phyloP scores from a whole-genome alignment of 192 early-diverging fungal species.

The Rhizophlyctis rosea region DNA sequence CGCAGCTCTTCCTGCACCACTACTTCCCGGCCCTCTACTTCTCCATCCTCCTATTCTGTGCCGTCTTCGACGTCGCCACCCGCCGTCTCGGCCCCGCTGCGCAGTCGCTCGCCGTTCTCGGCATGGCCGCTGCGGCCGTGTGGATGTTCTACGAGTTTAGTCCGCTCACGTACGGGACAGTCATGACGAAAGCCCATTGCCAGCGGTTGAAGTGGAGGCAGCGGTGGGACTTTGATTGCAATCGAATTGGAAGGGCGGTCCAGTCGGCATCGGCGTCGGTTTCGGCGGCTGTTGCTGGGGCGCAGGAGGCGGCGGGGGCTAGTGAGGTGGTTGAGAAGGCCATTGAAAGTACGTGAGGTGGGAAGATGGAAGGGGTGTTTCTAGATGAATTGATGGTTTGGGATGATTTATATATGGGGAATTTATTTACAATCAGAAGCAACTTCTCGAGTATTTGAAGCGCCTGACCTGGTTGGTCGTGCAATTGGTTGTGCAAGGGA shows the following conservation, averaged over 20 bases:
- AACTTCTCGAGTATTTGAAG: no score
- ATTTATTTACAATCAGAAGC: no score
- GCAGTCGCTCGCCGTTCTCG: constrained; percentile 23
- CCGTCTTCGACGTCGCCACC: constrained; percentile 71
- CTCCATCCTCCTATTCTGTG: constrained; percentile 69
- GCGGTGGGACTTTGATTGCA: constrained; percentile 83
- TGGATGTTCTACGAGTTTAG: constrained; percentile 66
- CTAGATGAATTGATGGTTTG: no score
- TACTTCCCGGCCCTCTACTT: constrained; percentile 94
- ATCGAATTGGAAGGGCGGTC: constrained; percentile 6
- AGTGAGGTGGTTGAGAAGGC: no score
- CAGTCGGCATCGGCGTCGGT: no score
- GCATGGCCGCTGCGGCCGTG: constrained; percentile 53
- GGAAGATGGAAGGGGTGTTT: no score
- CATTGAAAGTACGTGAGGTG: no score
- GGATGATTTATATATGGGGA: no score
- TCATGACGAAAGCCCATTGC: constrained; percentile 74
- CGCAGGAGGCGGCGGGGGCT: no score
- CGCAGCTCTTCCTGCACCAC: constrained; percentile 81
- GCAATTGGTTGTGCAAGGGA: no score
- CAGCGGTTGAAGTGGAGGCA: constrained; percentile 71
- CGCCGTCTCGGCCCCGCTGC: constrained; percentile 29
- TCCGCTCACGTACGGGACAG: constrained; percentile 80
- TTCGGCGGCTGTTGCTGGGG: no score
- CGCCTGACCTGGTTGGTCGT: no score